phyloP scores from a whole-genome alignment of 768 basidiomycete genomes.

The Mycena epipterygia region DNA sequence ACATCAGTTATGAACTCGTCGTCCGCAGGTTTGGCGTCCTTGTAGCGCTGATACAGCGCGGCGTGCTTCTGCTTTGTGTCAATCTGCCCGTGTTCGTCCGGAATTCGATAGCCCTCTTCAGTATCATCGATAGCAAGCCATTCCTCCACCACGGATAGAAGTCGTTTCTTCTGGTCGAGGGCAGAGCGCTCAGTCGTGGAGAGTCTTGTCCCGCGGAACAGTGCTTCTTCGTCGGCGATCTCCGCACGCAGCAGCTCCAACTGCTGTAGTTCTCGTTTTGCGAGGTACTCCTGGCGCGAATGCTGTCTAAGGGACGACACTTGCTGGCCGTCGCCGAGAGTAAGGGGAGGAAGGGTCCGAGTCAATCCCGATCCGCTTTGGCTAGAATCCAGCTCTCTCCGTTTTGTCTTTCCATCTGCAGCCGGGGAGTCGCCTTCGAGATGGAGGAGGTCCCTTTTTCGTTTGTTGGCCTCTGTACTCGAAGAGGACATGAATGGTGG shows the following conservation, averaged over 20 bases:
- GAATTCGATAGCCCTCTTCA: not conserved
- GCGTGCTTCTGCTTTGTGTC: not conserved
- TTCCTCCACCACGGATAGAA: not conserved
- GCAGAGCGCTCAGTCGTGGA: not conserved
- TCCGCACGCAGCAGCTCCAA: not conserved
- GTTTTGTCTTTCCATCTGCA: too few relatives aligned
- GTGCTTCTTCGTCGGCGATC: not conserved
- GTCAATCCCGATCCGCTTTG: too few relatives aligned
- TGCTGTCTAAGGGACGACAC: too few relatives aligned
- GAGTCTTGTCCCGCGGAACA: not conserved
- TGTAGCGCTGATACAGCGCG: not conserved
- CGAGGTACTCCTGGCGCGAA: constrained; percentile 11
- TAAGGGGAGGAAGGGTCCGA: too few relatives aligned
- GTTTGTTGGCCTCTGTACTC: too few relatives aligned
- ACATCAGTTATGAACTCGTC: constrained; percentile 1
- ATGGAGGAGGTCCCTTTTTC: too few relatives aligned
- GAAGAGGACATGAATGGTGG: too few relatives aligned
- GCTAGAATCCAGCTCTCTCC: too few relatives aligned
- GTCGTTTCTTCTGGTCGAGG: not conserved
- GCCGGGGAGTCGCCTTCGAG: too few relatives aligned
- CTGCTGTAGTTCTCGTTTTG: constrained; percentile 1
- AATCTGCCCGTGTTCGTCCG: constrained; percentile 3
- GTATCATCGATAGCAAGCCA: not conserved
- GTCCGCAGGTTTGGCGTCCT: not conserved
- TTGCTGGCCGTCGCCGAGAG: too few relatives aligned